Evolutionary conservation across 495 filamentous ascomycete species (phyloP).

Genomic region (Penicillium riverlandense): DNA sequence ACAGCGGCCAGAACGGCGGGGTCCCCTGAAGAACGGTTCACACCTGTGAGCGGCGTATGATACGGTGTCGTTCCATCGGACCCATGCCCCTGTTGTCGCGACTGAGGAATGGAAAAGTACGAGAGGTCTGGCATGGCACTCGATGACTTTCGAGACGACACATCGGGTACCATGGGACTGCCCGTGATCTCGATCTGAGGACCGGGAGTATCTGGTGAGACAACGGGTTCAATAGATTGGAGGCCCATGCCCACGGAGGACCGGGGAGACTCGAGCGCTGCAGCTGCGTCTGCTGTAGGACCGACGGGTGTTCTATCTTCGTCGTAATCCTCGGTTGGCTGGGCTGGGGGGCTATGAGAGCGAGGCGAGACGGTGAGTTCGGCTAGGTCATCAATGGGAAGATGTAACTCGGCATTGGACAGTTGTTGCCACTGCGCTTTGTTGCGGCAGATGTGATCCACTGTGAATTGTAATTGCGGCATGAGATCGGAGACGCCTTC

Average conservation of each 20-base stretch:
- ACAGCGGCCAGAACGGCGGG: conserved; percentile 26
- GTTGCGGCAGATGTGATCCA: conserved; percentile 72
- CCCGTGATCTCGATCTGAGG: conserved; percentile 37
- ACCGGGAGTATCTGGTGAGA: conserved; percentile 33
- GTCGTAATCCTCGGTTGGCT: conserved; percentile 2
- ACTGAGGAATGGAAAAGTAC: conserved; percentile 19
- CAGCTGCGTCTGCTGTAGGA: background rate
- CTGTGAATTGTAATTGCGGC: conserved; percentile 73
- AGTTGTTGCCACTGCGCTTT: conserved; percentile 62
- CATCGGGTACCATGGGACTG: conserved; percentile 10
- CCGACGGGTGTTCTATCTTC: conserved; percentile 1
- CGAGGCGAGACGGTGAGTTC: conserved; percentile 30
- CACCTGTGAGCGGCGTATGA: conserved; percentile 10
- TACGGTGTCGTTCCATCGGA: conserved; percentile 10
- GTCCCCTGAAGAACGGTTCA: conserved; percentile 12
- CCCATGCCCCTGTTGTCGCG: conserved; percentile 9
- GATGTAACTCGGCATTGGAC: conserved; percentile 45
- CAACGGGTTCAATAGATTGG: conserved; percentile 23
- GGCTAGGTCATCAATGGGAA: conserved; percentile 13
- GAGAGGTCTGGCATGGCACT: conserved; percentile 27
- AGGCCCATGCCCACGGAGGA: conserved; percentile 13
- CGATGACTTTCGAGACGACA: conserved; percentile 31
- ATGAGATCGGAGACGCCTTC: conserved; percentile 76
- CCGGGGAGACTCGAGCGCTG: conserved; percentile 14
- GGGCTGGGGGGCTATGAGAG: conserved; percentile 25